These are phyloP conservation scores for Tetrastigma voinierianum DNA, from an alignment of 164 flowering plant genomes.

Conservation along the genomic window DNA sequence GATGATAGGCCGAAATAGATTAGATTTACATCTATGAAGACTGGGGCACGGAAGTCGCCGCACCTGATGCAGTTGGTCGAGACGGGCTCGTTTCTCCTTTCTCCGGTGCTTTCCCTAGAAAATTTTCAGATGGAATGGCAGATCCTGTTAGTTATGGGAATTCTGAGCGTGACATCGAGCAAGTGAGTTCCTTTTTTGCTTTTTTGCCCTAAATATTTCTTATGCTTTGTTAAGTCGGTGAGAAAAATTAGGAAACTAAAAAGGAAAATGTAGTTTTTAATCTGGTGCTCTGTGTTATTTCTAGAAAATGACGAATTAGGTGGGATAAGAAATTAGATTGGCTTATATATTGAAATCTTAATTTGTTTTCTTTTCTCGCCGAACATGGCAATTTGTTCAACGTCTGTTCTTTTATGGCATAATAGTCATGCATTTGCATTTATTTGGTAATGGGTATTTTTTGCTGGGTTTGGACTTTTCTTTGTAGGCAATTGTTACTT, in stretches of 20 bases:
- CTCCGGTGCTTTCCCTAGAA: constrained; percentile 30
- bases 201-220: not conserved
- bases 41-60: constrained; percentile 35
- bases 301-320: too few relatives aligned
- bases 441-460: too few relatives aligned
- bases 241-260: not conserved
- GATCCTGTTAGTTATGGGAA: constrained; percentile 66
- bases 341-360: too few relatives aligned
- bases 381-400: too few relatives aligned
- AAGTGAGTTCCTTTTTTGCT: constrained; percentile 34
- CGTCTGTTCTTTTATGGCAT: too few relatives aligned
- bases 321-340: too few relatives aligned
- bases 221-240: not conserved
- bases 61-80: constrained; percentile 45
- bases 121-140: constrained; percentile 93
- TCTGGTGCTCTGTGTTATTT: not conserved
- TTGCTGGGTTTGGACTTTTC: not conserved
- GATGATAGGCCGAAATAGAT: constrained; percentile 42
- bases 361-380: too few relatives aligned
- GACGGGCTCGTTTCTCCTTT: constrained; percentile 16
- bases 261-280: not conserved
- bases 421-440: too few relatives aligned
- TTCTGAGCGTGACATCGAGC: constrained; percentile 70
- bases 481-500: constrained; percentile 71
- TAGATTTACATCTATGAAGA: constrained; percentile 60